These are phyloP conservation scores for Chaetomium cochliodes DNA, from an alignment of 495 filamentous ascomycete species.

Conservation along the genomic window DNA sequence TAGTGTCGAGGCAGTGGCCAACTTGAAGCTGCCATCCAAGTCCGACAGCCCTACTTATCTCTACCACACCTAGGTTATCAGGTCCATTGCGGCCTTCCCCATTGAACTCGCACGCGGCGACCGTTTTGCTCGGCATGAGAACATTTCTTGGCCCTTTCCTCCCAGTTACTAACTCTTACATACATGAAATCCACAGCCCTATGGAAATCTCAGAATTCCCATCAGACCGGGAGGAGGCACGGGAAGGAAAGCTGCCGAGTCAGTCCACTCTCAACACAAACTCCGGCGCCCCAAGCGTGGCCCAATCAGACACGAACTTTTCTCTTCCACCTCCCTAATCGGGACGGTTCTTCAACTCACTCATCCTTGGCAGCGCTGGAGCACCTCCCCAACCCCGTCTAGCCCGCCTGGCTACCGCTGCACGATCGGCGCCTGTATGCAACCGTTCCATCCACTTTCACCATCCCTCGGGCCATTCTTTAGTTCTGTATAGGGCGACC, in stretches of 20 bases:
- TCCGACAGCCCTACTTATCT: too few species aligned
- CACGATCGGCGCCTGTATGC: constrained; percentile 14
- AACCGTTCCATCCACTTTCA: background rate
- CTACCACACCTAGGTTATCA: too few species aligned
- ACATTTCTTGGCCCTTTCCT: too few species aligned
- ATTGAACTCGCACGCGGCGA: too few species aligned
- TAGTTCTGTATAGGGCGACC: background rate
- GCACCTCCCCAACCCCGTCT: constrained; percentile 19
- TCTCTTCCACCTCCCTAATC: constrained; percentile 22
- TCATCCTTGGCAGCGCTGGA: background rate
- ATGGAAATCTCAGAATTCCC: too few species aligned
- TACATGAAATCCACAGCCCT: too few species aligned
- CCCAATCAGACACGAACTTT: constrained; percentile 17
- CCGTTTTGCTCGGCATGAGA: too few species aligned
- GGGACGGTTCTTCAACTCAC: constrained; percentile 2
- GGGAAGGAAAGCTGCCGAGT: background rate
- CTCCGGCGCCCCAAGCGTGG: background rate
- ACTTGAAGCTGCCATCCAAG: too few species aligned
- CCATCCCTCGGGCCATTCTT: background rate
- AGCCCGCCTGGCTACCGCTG: background rate
- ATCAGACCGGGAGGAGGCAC: too few species aligned
- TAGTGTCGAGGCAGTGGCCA: too few species aligned
- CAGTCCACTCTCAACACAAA: background rate
- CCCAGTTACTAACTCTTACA: too few species aligned
- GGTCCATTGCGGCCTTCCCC: too few species aligned